phyloP scores from a whole-genome alignment of 306 rosid genomes.

The Citrullus amarus region DNA sequence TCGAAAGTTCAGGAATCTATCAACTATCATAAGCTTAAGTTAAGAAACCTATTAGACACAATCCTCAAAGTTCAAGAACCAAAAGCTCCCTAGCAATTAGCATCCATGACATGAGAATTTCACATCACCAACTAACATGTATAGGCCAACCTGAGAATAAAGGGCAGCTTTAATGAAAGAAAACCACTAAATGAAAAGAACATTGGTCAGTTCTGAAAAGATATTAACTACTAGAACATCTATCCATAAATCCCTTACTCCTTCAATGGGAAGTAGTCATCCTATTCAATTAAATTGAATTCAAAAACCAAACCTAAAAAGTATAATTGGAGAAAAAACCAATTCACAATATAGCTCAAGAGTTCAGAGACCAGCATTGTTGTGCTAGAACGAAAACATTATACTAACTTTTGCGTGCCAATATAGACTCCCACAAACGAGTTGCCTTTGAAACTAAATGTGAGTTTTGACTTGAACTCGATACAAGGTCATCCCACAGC shows the following conservation, averaged over 20 bases:
- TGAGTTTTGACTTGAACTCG: slow-evolving; percentile 95
- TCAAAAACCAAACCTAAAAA: neutral
- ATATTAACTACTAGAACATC: neutral
- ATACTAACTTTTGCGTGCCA: slow-evolving; percentile 87
- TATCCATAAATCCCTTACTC: neutral
- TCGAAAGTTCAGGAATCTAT: neutral
- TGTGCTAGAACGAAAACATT: neutral
- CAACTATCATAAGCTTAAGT: neutral
- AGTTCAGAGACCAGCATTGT: neutral
- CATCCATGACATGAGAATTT: neutral
- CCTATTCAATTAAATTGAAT: neutral
- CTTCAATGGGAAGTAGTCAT: neutral
- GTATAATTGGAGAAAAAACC: neutral
- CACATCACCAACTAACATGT: neutral
- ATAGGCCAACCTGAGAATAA: neutral
- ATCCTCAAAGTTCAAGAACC: neutral
- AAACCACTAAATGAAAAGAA: neutral
- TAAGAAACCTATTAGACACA: neutral
- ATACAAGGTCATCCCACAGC: slow-evolving; percentile 95
- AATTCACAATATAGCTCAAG: slow-evolving; percentile 8
- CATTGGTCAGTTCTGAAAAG: neutral
- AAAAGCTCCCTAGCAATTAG: no score
- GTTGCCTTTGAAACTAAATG: slow-evolving; percentile 97
- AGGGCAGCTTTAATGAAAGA: neutral
- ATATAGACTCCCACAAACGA: slow-evolving; percentile 93